phyloP scores from a whole-genome alignment of 768 basidiomycete species.

The Podaxis sp. region DNA sequence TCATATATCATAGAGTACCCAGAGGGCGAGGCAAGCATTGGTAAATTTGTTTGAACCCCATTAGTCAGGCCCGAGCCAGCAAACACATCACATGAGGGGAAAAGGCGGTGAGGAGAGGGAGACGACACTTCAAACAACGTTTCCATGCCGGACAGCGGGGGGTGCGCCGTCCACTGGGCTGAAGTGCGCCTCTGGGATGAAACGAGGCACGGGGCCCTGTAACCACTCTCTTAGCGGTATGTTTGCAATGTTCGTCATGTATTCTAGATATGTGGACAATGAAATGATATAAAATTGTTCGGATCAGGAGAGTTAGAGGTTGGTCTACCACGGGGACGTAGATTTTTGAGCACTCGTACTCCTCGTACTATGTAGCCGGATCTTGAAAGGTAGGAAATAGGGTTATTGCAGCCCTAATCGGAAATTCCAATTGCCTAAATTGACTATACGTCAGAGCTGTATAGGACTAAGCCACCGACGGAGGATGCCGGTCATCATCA shows the following conservation, averaged over 20 bases:
- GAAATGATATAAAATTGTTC: too few relatives aligned
- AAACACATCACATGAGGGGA: too few relatives aligned
- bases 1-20: too few relatives aligned
- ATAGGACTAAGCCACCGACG: conserved; percentile 44
- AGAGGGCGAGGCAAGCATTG: too few relatives aligned
- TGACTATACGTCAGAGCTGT: conserved; percentile 27
- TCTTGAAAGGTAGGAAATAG: background rate
- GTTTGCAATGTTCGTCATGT: too few relatives aligned
- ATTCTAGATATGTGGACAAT: too few relatives aligned
- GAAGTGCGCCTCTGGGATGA: background rate
- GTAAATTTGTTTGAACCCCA: background rate
- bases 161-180: background rate
- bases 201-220: background rate
- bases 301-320: too few relatives aligned
- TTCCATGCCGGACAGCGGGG: background rate
- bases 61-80: background rate
- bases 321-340: too few relatives aligned
- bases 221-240: too few relatives aligned
- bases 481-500: conserved; percentile 31
- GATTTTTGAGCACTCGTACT: background rate
- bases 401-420: background rate
- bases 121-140: background rate
- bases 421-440: background rate
- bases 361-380: too few relatives aligned
- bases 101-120: background rate